Evolutionary conservation across 164 flowering plant species (phyloP), one percentile per base, ranked within the genome.

Genomic region (Platanus orientalis): DNA sequence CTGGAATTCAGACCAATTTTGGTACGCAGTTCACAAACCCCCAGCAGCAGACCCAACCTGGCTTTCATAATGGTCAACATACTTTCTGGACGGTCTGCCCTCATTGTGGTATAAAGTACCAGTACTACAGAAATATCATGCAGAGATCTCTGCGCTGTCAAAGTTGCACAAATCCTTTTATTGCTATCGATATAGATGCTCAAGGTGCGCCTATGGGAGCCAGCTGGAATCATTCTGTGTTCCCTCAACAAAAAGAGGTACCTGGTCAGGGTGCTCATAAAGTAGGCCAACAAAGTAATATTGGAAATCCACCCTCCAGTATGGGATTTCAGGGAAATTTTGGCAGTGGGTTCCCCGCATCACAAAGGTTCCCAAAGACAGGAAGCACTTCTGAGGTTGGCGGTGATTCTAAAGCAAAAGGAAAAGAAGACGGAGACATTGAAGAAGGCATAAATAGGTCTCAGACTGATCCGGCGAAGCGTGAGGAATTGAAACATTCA

Each of bases 11-110:
- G 54, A 67, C 27, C 58, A 64, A 47, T 42, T 45, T 52, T 65
- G 60, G 26, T 61, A 64, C 42, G 27, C 62, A 52, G 24, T 62
- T 55, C 32, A 42, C 69, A n/a, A 42, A 59, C 26, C 12, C 71
- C 51, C 75, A 68, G 14, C 76, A 61, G 65, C 80, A 78, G 66
- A 26, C 73, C 24, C 58, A 39, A 58, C 45, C 60, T 4, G 23
- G 45, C 13, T 20, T 40, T 28, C 23, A 60, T 28, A 65, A 64
- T 54, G 47, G 60, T 51, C 59, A 1, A 28, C 49, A 39, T 5
- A 67, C 79, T 20, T 78, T 78, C 63, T 78, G 81, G 81, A 78
- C 81, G 25, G 9, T 36, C 17, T 78, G 81, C 26, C 73, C 79
- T n/a, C 64, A 49, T 47, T 78, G 81, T 64, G 49, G n/a, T 42